Conservation (phyloP, 768 basidiomycete genomes). For the Psilocybe tampanensis region DNA sequence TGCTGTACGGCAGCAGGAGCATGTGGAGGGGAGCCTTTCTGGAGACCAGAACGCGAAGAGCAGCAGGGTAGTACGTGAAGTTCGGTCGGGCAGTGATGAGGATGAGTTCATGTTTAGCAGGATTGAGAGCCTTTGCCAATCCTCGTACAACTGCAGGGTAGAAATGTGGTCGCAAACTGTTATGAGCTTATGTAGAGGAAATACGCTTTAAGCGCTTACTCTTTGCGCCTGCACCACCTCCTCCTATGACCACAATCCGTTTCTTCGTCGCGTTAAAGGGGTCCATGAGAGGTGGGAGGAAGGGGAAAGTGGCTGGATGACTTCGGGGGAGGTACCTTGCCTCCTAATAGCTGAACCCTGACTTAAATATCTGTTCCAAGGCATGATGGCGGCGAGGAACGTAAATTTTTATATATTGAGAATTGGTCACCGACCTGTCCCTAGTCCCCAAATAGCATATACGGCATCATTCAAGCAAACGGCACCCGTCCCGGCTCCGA, state of each 20-base stretch:
- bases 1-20: constrained; percentile 24
- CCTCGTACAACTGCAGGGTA: neutral
- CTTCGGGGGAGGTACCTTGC: too few relatives aligned
- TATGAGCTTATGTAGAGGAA: neutral
- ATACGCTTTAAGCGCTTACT: neutral
- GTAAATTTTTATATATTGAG: too few relatives aligned
- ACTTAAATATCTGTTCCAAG: too few relatives aligned
- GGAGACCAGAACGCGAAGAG: constrained; percentile 51
- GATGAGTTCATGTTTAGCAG: constrained; percentile 45
- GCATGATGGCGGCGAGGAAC: too few relatives aligned
- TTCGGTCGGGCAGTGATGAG: constrained; percentile 54
- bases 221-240: constrained; percentile 50
- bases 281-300: neutral
- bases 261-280: constrained; percentile 3
- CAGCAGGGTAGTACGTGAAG: constrained; percentile 47
- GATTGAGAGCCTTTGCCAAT: constrained; percentile 50
- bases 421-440: too few relatives aligned
- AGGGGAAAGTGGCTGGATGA: neutral
- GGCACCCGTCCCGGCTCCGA: too few relatives aligned
- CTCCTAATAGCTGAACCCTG: too few relatives aligned
- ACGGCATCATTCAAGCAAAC: too few relatives aligned
- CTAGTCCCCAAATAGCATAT: too few relatives aligned
- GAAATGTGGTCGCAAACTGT: neutral
- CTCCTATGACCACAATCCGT: constrained; percentile 38
- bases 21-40: constrained; percentile 31